phyloP scores from a whole-genome alignment of 805 yeast species.

The Candida nanaspora region DNA sequence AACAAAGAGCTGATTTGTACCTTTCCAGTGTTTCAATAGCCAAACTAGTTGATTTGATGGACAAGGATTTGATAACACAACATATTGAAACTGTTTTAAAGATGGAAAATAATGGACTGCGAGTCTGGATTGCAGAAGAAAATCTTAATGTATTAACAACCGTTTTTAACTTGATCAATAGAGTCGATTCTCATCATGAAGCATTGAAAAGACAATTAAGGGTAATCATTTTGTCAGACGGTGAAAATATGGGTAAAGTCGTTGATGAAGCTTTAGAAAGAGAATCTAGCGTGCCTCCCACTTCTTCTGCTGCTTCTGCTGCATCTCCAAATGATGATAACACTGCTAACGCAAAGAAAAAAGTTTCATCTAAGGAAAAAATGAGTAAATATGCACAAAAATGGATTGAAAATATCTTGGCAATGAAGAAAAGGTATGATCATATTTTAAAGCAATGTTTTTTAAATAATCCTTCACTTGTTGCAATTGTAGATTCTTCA shows the following conservation, averaged over 20 bases:
- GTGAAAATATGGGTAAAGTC: constrained; percentile 28
- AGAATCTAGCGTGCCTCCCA: too few species aligned
- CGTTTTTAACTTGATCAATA: constrained; percentile 41
- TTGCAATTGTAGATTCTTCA: constrained; percentile 51
- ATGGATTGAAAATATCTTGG: constrained; percentile 60
- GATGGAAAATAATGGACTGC: constrained; percentile 48
- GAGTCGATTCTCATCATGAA: constrained; percentile 47
- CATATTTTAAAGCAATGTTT: constrained; percentile 41
- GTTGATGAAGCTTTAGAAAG: constrained; percentile 16
- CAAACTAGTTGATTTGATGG: constrained; percentile 48
- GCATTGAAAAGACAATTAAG: constrained; percentile 42
- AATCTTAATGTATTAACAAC: constrained; percentile 35
- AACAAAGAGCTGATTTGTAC: constrained; percentile 43
- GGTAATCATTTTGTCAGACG: constrained; percentile 39
- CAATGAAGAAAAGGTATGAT: constrained; percentile 44
- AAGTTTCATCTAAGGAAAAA: constrained; percentile 21
- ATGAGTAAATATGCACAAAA: constrained; percentile 49
- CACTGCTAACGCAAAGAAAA: constrained; percentile 12
- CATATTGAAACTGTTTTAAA: constrained; percentile 50
- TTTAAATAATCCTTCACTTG: constrained; percentile 39
- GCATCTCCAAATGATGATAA: constrained; percentile 6
- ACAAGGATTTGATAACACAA: constrained; percentile 49
- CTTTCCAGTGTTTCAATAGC: constrained; percentile 48
- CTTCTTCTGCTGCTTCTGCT: too few species aligned
- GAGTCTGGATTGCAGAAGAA: constrained; percentile 46